phyloP scores from a whole-genome alignment of 129 eudicot genomes.

The Solidago caesia region DNA sequence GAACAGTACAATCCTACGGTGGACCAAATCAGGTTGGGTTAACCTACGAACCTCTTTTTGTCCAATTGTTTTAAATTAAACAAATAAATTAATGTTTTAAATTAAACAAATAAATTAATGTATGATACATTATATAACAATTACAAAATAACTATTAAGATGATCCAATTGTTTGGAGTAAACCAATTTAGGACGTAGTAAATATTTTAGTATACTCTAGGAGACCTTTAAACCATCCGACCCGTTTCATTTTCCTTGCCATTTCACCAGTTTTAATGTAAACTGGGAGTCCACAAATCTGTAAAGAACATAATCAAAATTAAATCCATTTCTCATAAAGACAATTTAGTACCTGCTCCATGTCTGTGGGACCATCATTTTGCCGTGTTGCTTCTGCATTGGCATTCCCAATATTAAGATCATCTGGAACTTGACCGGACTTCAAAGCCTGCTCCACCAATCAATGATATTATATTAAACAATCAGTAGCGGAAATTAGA shows the following conservation, averaged over 20 bases:
- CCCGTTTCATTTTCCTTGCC: not conserved
- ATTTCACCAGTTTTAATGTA: not conserved
- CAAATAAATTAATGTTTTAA: not conserved
- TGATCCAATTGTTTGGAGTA: not conserved
- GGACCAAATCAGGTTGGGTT: not conserved
- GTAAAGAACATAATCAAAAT: not conserved
- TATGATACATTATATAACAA: too few relatives aligned
- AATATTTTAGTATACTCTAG: not conserved
- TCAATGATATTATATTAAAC: not conserved
- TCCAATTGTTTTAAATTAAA: not conserved
- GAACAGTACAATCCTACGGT: not conserved
- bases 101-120: not conserved
- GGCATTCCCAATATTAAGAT: slow-evolving; percentile 46
- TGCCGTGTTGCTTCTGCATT: slow-evolving; percentile 39
- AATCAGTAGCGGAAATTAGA: slow-evolving; percentile 4
- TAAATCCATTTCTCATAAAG: not conserved
- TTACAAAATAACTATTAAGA: not conserved
- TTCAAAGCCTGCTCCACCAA: slow-evolving; percentile 64
- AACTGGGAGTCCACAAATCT: not conserved
- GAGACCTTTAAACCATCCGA: not conserved
- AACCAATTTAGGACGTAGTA: not conserved
- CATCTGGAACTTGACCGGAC: slow-evolving; percentile 87
- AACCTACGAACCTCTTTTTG: not conserved
- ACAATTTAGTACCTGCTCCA: slow-evolving; percentile 65
- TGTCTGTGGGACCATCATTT: slow-evolving; percentile 52